Evolutionary conservation across 345 rosid genomes (phyloP).

Genomic region (Clarkia xantiana): DNA sequence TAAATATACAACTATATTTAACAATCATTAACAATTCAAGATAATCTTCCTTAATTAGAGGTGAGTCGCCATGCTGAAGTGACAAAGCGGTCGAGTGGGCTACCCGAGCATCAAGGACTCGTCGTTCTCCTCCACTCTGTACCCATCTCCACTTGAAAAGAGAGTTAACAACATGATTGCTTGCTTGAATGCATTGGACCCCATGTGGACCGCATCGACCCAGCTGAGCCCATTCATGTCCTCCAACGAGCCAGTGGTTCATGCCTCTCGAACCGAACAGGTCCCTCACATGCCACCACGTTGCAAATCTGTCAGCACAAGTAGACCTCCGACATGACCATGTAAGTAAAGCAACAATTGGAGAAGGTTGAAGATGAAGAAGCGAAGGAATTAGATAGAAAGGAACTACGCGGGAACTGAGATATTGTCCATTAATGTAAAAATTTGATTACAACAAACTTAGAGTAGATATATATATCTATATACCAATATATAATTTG

Average conservation of each 20-base stretch:
- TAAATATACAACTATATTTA: too few relatives aligned
- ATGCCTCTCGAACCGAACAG: conserved; percentile 64
- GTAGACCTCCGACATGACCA: conserved; percentile 68
- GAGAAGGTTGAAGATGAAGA: too few relatives aligned
- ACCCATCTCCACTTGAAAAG: conserved; percentile 72
- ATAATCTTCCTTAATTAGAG: not conserved
- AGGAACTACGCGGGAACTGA: too few relatives aligned
- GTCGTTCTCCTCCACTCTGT: conserved; percentile 65
- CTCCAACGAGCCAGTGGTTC: conserved; percentile 60
- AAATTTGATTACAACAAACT: too few relatives aligned
- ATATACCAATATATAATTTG: too few relatives aligned
- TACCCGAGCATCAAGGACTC: conserved; percentile 88
- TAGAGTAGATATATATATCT: too few relatives aligned
- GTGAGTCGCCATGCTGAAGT: conserved; percentile 77
- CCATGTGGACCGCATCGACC: conserved; percentile 57
- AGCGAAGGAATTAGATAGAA: too few relatives aligned
- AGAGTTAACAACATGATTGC: conserved; percentile 75
- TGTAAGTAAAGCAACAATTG: too few relatives aligned
- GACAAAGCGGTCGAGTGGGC: conserved; percentile 82
- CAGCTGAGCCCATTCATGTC: conserved; percentile 37
- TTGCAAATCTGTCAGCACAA: conserved; percentile 72
- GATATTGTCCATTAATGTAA: too few relatives aligned
- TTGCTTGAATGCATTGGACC: conserved; percentile 83
- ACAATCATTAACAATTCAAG: too few relatives aligned
- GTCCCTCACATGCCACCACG: conserved; percentile 79